Base-by-base conservation (phyloP, 2,329 filamentous ascomycete species). In the Monilinia aucupariae region DNA sequence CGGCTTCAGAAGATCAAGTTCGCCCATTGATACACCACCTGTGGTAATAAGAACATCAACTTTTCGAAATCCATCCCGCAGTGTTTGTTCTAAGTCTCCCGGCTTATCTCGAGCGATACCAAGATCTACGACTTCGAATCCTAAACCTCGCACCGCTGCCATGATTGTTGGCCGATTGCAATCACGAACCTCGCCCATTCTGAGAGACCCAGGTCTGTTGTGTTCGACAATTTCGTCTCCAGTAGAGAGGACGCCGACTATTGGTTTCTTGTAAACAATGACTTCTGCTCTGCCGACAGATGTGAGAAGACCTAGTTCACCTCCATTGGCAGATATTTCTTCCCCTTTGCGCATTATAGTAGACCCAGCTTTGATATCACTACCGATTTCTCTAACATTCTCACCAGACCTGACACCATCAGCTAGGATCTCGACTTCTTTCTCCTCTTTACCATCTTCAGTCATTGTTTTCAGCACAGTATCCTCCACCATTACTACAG, bases 401-500 rank as follows among this genome's bases (percentile, higher is more conserved):
- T 97, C 92, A 25, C 89, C 90, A 3, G 85, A 78, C 59, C 85
- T 84, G 55, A 97, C 85, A 10, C 84, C 85, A 34, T 87, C 85
- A 0, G 91, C 91, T 1, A 96, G 79, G 45, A 99, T 92, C 74
- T 96, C 90, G 2, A 99, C 84, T 65, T 92, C 89, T 55, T 87
- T 87, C 75, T 99, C 94, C 76, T 99, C 94, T 58, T 81, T 81
- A 0, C 87, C 90, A 69, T 96, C 90, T 0, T 89, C 86, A 0
- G 91, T 94, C 75, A 85, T 85, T 1, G 84, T 86, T 65, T 83
- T 85, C 5, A 99, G 79, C 0, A 87, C 77, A 0, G 94, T 99
- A 72, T 97, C 94, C 77, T 99, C 94, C 0, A 99, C 94, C 91
- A 96, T 97, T 53, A 97, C 88, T 6, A 99, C 92, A 0, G 93